Evolutionary conservation across 208 protist species (phyloP).

Genomic region (Trypanosoma mega): DNA sequence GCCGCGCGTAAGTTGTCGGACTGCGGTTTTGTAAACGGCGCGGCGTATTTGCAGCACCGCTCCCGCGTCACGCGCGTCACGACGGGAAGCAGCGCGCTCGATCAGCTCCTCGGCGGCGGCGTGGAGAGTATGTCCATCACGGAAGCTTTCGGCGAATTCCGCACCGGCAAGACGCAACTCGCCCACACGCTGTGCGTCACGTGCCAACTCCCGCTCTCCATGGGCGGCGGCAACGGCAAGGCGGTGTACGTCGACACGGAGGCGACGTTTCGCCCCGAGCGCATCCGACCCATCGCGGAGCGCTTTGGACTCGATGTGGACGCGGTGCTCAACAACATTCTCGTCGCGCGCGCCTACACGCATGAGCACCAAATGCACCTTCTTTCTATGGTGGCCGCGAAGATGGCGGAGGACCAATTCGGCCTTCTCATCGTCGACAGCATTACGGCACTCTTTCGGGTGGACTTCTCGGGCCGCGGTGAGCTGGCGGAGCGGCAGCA

Average conservation of each 20-base stretch:
- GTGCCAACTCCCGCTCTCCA: conserved; percentile 91
- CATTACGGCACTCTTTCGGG: conserved; percentile 98
- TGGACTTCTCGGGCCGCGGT: conserved; percentile 97
- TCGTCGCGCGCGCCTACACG: conserved; percentile 97
- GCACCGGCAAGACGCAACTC: conserved; percentile 98
- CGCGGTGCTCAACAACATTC: conserved; percentile 96
- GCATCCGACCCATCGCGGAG: conserved; percentile 95
- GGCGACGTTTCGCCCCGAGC: conserved; percentile 97
- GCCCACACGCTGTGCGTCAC: conserved; percentile 98
- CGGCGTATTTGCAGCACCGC: conserved; percentile 85
- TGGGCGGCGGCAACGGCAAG: conserved; percentile 93
- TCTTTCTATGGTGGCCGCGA: conserved; percentile 87
- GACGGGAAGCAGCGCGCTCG: conserved; percentile 93
- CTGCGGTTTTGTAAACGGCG: conserved; percentile 89
- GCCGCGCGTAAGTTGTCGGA: conserved; percentile 88
- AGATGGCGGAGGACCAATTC: conserved; percentile 93
- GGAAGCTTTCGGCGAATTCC: conserved; percentile 99
- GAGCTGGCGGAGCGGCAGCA: conserved; percentile 97
- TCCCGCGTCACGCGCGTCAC: conserved; percentile 89
- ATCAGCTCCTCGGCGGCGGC: conserved; percentile 95
- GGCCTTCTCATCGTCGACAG: conserved; percentile 97
- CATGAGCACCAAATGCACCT: conserved; percentile 93
- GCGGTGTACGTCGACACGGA: conserved; percentile 98
- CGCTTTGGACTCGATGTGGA: conserved; percentile 93
- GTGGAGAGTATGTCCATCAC: conserved; percentile 96